Base-by-base conservation (phyloP, 345 rosid genomes). In the Triadica sebifera region DNA sequence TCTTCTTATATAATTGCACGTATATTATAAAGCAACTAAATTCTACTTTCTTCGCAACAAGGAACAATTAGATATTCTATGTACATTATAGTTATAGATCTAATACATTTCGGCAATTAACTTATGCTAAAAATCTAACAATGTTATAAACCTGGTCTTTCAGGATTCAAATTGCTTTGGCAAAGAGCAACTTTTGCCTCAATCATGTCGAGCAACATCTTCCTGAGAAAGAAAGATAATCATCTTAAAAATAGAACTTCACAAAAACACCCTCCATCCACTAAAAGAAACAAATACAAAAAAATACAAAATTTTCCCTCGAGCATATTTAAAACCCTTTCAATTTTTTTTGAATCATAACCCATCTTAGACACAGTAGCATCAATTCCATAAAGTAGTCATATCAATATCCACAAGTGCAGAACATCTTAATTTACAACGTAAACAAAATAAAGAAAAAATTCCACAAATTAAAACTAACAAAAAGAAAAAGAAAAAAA, bases 171-270 rank as follows among this genome's bases (percentile, higher is more conserved):
- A 63, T 96, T 96, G 77, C 80, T 88, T 53, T 87, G 96, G 74
- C 99, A 98, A 86, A 96, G 99, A 77, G 88, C 80, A 84, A 86
- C 50, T 81, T 93, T 96, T 17, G 91, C 89, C 79, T 93, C 98
- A 19, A 88, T 74, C 98, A 51, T 86, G 89, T 47, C 97, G 97
- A 78, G 93, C 94, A 79, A 77, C 84, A 69, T 89, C 91, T 88
- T 93, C 99, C 99, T 93, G 82, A 20, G 46, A 22, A 74, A 58
- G 38, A 29, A 45, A 25, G 75, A 77, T 19, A 76, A 16, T 43
- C 5, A 29, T 29, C 55, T 70, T 24, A 41, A 53, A 17, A 13
- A 47, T 13, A 5, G 24, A 15, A 71, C 6, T 43, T 8, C 46
- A 43, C 43, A 70, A 41, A 11, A 43, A 22, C 5, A 15, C 9